These are phyloP conservation scores for Poronia punctata DNA, from an alignment of 495 filamentous ascomycete genomes.

Conservation along the genomic window DNA sequence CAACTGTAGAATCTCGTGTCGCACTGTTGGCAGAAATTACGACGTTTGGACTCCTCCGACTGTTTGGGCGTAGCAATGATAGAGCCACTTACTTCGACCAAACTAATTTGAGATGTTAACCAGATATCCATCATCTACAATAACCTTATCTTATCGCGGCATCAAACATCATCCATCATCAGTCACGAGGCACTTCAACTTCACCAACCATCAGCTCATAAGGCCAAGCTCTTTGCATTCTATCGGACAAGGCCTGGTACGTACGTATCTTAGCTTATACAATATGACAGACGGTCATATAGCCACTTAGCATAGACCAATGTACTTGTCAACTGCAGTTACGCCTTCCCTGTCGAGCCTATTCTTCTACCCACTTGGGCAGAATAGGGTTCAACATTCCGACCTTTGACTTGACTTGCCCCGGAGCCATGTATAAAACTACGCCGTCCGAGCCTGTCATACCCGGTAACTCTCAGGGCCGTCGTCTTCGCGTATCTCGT, in stretches of 20 bases:
- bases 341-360: slow-evolving; percentile 2
- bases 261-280: slow-evolving; percentile 6
- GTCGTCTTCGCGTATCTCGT: slow-evolving; percentile 4
- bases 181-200: no score
- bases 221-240: slow-evolving; percentile 2
- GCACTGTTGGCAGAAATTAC: no score
- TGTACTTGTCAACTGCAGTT: slow-evolving; percentile 2
- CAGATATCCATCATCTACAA: no score
- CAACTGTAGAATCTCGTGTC: no score
- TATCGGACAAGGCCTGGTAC: slow-evolving; percentile 2
- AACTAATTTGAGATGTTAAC: no score
- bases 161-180: no score
- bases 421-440: neutral
- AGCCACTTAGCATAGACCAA: slow-evolving; percentile 9
- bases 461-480: neutral
- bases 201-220: no score
- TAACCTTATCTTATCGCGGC: no score
- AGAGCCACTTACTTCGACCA: no score
- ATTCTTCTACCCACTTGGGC: slow-evolving; percentile 14
- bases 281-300: slow-evolving; percentile 4
- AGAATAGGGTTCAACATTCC: slow-evolving; percentile 7
- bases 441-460: slow-evolving; percentile 4
- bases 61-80: no score
- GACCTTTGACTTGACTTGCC: slow-evolving; percentile 3
- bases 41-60: no score